Base-by-base conservation (phyloP, 2,329 filamentous ascomycete species). In the Lecanicillium sp. region DNA sequence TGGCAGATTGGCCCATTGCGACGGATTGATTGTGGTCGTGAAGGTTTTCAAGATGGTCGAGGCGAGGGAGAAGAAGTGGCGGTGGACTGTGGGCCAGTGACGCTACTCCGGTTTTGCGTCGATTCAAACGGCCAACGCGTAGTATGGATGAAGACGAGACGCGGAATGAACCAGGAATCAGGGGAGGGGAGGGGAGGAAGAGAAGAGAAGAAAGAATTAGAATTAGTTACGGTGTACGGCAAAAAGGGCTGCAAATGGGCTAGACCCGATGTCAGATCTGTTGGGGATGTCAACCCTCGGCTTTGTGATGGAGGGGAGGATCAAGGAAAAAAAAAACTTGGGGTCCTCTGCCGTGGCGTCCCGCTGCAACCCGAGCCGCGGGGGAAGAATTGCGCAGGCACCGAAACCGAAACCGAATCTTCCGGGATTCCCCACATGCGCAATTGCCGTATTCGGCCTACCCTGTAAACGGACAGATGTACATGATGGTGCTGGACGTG, bases 1-100 rank as follows among this genome's bases (percentile, higher is more conserved):
- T 33, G 17, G 34, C 15, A 19, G 41, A 39, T 43, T 43, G 41
- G 17, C 36, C 41, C 41, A 43, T 43, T 17, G 17, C 20, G 19
- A 29, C 17, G 12, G 18, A 12, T 34, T 35, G 28, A 18, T 33
- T n/a, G n/a, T n/a, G n/a, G n/a, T n/a, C n/a, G n/a, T n/a, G n/a
- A n/a, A n/a, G 30, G n/a, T n/a, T n/a, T n/a, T n/a, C n/a, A n/a
- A n/a, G n/a, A n/a, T n/a, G n/a, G n/a, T n/a, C n/a, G n/a, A n/a
- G n/a, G n/a, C n/a, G n/a, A n/a, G n/a, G n/a, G n/a, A n/a, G n/a
- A n/a, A n/a, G n/a, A n/a, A n/a, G n/a, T n/a, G n/a, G n/a, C n/a
- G n/a, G n/a, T n/a, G n/a, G n/a, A n/a, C n/a, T n/a, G 38, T 8
- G 17, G 13, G 22, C 13, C 17, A 20, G 14, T 31, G 33, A 13